Percentiles rank a stretch among this genome's conserved stretches.
Evolutionary conservation across 768 basidiomycete genomes (phyloP).

Genomic region (Strobilomyces confusus): DNA sequence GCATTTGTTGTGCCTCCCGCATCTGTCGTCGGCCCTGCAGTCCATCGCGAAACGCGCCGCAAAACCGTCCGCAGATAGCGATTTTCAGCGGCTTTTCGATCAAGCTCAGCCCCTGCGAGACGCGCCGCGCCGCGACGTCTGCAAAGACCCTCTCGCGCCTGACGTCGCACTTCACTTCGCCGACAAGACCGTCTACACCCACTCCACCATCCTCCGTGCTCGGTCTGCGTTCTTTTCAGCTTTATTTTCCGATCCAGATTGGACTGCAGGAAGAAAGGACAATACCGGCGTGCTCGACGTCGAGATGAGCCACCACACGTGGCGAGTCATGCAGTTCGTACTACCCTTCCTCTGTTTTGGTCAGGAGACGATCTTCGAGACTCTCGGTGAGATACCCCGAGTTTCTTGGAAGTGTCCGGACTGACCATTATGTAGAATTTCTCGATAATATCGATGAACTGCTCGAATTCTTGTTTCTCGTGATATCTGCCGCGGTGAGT

Average conservation of each 20-base stretch:
- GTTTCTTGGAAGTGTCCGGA: background rate
- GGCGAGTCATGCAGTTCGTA: constrained; percentile 73
- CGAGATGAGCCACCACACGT: constrained; percentile 66
- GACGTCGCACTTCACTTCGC: constrained; percentile 72
- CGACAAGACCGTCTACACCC: constrained; percentile 60
- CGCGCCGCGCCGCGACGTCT: constrained; percentile 2
- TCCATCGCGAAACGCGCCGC: constrained; percentile 57
- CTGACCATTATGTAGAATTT: constrained; percentile 45
- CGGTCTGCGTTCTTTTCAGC: constrained; percentile 80
- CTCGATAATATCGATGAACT: constrained; percentile 64
- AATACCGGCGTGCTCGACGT: constrained; percentile 53
- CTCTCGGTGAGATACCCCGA: constrained; percentile 46
- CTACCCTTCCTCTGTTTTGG: constrained; percentile 77
- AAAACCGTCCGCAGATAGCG: constrained; percentile 42
- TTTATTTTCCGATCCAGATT: constrained; percentile 79
- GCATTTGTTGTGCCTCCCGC: constrained; percentile 51
- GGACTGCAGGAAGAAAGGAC: constrained; percentile 66
- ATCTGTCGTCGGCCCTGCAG: constrained; percentile 52
- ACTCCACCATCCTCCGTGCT: constrained; percentile 76
- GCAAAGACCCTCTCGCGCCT: constrained; percentile 37
- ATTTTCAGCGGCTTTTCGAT: constrained; percentile 51
- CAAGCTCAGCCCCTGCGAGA: constrained; percentile 10
- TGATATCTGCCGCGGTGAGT: constrained; percentile 80
- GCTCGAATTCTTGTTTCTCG: constrained; percentile 81
- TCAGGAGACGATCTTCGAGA: constrained; percentile 64